A percentile compares a stretch with the other conserved stretches of the same genome.
phyloP scores from a whole-genome alignment of 352 stramenopile genomes.

The Globisporangium carolinianum region DNA sequence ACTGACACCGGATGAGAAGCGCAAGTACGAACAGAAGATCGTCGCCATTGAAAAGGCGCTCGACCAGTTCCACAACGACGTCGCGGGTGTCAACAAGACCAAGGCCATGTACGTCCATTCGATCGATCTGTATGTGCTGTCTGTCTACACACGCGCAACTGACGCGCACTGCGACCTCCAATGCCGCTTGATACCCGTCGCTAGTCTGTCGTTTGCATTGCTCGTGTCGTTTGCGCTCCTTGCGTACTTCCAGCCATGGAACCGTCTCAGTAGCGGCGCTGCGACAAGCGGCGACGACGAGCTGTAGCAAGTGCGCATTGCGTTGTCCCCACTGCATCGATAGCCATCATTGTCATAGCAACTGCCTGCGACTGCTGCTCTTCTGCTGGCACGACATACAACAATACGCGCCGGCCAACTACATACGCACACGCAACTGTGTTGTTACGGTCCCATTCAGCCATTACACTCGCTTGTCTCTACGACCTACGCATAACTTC shows the following conservation, averaged over 20 bases:
- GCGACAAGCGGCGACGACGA: slow-evolving; percentile 27
- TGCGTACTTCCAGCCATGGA: slow-evolving; percentile 75
- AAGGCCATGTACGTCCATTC: slow-evolving; percentile 54
- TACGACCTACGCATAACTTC: no score
- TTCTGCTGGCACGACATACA: no score
- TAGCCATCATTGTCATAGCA: neutral
- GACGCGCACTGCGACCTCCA: no score
- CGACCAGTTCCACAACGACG: slow-evolving; percentile 67
- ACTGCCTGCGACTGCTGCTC: neutral
- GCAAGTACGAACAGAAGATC: slow-evolving; percentile 67
- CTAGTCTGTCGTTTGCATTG: slow-evolving; percentile 35
- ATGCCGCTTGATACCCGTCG: no score
- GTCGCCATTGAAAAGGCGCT: slow-evolving; percentile 60
- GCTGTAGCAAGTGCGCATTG: slow-evolving; percentile 18
- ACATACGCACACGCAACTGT: no score
- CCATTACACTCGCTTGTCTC: neutral
- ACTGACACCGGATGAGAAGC: slow-evolving; percentile 42
- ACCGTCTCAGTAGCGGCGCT: slow-evolving; percentile 3
- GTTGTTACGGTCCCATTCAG: no score
- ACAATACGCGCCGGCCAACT: no score
- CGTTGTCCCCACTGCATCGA: neutral
- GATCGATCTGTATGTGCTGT: neutral
- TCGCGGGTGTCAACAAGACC: slow-evolving; percentile 74
- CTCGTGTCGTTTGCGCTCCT: slow-evolving; percentile 53
- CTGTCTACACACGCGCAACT: no score